Base-by-base conservation (phyloP, 352 stramenopile genomes). In the Phytophthora nicotianae region DNA sequence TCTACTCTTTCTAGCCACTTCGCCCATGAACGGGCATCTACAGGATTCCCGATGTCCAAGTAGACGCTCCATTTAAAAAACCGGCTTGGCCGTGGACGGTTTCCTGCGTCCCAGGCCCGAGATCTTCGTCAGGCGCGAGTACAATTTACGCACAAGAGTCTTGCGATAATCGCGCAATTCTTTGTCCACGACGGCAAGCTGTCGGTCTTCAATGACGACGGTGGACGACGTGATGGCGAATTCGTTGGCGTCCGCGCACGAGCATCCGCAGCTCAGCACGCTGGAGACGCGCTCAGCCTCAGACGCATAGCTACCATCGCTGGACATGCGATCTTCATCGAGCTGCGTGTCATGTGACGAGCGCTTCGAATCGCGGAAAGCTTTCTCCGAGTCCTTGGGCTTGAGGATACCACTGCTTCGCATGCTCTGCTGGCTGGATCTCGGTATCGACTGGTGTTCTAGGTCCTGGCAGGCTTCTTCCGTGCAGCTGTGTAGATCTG, bases 121-220 rank as follows among this genome's bases (percentile, higher is more conserved):
- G 47, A 90, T 70, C 41, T 77, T 82, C 17, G 74, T 75, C 27
- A 90, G 45, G 7, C 70, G 66, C 50, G 68, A 47, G 67, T 83
- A 88, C 33, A 91, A 51, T 62, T 85, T 86, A 49, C 76, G 78
- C 45, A 79, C 72, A 16, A 91, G 75, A 4, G 77, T 86, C 56
- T 83, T 81, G 52, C 80, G 79, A 51, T 89, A 46, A 41, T 88
- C 80, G 14, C 78, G 73, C 29, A 91, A 62, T 47, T 91, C 82
- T 42, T 74, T 75, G 61, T 91, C 82, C 47, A 91, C 69, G 13
- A 88, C 82, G 2, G 79, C 82, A 27, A 91, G 76, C 56, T 91
- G 82, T 16, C 70, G 82, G 57, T 84, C 77, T 58, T 84, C 73
- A 61, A 91, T 91, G 53, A 84, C 65, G 38, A 87, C 68, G 1